phyloP scores from a whole-genome alignment of 2,329 filamentous ascomycete species.

The Delphinella strobiligena region DNA sequence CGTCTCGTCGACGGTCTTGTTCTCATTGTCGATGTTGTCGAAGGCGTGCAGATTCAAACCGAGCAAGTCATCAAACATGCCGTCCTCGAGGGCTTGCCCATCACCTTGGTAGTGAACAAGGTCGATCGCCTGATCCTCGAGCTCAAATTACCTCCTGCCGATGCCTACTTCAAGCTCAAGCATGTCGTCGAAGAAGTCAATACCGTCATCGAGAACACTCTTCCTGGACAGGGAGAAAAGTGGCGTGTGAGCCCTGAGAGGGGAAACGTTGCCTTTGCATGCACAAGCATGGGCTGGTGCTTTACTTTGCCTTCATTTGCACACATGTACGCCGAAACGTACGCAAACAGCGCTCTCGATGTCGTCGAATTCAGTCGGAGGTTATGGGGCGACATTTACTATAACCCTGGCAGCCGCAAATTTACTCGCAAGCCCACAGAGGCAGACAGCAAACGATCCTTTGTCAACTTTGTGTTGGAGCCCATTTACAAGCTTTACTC shows the following conservation, averaged over 20 bases:
- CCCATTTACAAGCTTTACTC: slow-evolving; percentile 97
- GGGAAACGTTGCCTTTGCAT: slow-evolving; percentile 95
- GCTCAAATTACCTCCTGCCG: slow-evolving; percentile 81
- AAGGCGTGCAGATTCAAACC: slow-evolving; percentile 97
- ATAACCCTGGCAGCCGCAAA: slow-evolving; percentile 77
- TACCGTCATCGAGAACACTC: slow-evolving; percentile 78
- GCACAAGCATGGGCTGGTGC: slow-evolving; percentile 88
- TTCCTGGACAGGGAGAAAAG: slow-evolving; percentile 68
- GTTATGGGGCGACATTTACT: slow-evolving; percentile 95
- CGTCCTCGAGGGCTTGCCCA: slow-evolving; percentile 74
- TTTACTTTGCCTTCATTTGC: slow-evolving; percentile 91
- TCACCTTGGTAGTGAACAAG: slow-evolving; percentile 92
- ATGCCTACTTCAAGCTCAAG: slow-evolving; percentile 98
- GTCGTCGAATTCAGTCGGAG: slow-evolving; percentile 69
- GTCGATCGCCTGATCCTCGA: slow-evolving; percentile 92
- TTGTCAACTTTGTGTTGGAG: slow-evolving; percentile 89
- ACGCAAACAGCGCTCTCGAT: slow-evolving; percentile 48
- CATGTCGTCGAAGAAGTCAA: slow-evolving; percentile 99
- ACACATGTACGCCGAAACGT: slow-evolving; percentile 88
- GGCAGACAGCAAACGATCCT: slow-evolving; percentile 68
- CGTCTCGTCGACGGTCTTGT: slow-evolving; percentile 85
- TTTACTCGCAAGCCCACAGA: slow-evolving; percentile 84
- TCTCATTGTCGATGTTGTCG: slow-evolving; percentile 87
- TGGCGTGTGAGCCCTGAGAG: slow-evolving; percentile 85
- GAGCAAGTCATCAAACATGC: slow-evolving; percentile 97